Percentiles rank a stretch among this genome's conserved stretches.
Conservation (phyloP, 1,139 yeast genomes). For the Insectozyma bohioensis region DNA sequence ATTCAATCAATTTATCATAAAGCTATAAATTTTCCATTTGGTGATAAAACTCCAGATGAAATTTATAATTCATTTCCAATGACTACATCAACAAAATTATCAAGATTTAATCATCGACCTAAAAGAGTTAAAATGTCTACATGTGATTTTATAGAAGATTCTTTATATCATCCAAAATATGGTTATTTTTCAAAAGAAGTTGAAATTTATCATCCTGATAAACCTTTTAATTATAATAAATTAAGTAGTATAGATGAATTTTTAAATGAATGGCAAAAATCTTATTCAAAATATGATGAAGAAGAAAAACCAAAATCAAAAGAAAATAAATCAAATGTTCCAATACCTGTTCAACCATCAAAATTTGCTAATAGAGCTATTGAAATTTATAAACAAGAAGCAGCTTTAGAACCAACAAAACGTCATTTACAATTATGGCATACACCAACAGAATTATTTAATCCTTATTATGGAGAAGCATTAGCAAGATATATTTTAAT, state of each 20-base stretch:
- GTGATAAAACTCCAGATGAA: conserved; percentile 37
- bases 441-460: conserved; percentile 84
- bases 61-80: conserved; percentile 39
- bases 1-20: conserved; percentile 41
- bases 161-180: conserved; percentile 75
- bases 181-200: conserved; percentile 82
- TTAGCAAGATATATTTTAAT: conserved; percentile 71
- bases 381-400: conserved; percentile 22
- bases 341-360: conserved; percentile 16
- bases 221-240: conserved; percentile 60
- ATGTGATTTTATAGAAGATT: conserved; percentile 81
- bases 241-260: conserved; percentile 69
- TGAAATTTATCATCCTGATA: conserved; percentile 66
- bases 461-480: conserved; percentile 83
- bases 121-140: conserved; percentile 64
- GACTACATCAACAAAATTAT: conserved; percentile 46
- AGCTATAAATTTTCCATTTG: conserved; percentile 47
- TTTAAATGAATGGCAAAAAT: conserved; percentile 63
- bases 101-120: conserved; percentile 53
- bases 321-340: conserved; percentile 15
- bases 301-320: conserved; percentile 8
- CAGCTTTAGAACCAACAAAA: conserved; percentile 18
- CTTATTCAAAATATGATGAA: conserved; percentile 58
- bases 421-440: conserved; percentile 78
- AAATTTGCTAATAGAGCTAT: conserved; percentile 38